Evolutionary conservation across 1,284 basidiomycete genomes (phyloP), one percentile per base, ranked within the genome.

Genomic region (Uromyces viciae-fabae): DNA sequence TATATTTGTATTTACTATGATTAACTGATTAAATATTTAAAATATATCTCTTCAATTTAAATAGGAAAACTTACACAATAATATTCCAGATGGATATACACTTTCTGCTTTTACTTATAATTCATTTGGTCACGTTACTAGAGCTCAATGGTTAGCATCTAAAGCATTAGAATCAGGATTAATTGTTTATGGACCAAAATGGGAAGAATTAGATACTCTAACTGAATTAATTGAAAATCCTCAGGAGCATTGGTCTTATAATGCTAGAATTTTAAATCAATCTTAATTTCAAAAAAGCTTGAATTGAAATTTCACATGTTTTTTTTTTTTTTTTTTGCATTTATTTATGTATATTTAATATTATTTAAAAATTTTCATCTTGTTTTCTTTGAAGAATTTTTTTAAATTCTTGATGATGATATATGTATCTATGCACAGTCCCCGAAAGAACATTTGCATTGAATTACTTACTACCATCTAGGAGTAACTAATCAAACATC

Each of bases 211-310:
- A 14, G 76, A 71, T 7, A 36, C 64, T 22, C 52, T 78, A n/a
- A 42, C 25, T 22, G 28, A 78, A 69, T 40, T 78, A 22, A 64
- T 31, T 22, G 40, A 69, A 4, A 38, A 42, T 42, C 75, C 75
- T 19, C 36, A 78, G 75, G 22, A 33, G 28, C 75, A 78, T 38
- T 78, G 75, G 75, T 78, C 75, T 14, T 78, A 64, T 58, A 5
- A n/a, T 17, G 68, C 68, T 36, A 71, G 68, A 68, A 42, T 66
- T n/a, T n/a, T n/a, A n/a, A n/a, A n/a, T n/a, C n/a, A n/a, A n/a
- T n/a, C n/a, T n/a, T n/a, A n/a, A n/a, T n/a, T n/a, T n/a, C n/a
- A n/a, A n/a, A n/a, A n/a, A n/a, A n/a, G n/a, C n/a, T n/a, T n/a
- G n/a, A n/a, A n/a, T n/a, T n/a, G n/a, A n/a, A n/a, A n/a, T n/a